Percentiles rank a stretch among this genome's conserved stretches.
Evolutionary conservation across 768 basidiomycete species (phyloP).

Genomic region (Lactarius sp.): DNA sequence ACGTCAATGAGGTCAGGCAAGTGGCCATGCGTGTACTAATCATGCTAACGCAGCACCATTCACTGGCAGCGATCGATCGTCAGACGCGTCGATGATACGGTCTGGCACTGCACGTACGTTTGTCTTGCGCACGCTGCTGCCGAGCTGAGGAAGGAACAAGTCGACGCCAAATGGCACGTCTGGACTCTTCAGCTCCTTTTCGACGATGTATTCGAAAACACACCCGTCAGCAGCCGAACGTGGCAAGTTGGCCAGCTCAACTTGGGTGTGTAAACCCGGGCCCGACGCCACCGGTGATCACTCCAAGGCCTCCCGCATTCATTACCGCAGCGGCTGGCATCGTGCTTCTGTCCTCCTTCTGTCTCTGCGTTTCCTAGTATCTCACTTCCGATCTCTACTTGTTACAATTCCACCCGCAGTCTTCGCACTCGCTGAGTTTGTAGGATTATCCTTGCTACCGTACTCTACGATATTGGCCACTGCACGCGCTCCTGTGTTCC

Average conservation of each 20-base stretch:
- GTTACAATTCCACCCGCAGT: too few relatives aligned
- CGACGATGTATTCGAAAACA: slow-evolving; percentile 37
- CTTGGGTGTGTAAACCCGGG: slow-evolving; percentile 80
- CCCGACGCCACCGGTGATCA: slow-evolving; percentile 90
- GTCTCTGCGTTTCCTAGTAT: too few relatives aligned
- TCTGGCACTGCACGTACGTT: slow-evolving; percentile 46
- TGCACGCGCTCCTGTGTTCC: too few relatives aligned
- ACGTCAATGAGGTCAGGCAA: slow-evolving; percentile 80
- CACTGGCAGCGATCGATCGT: too few relatives aligned
- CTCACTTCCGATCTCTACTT: too few relatives aligned
- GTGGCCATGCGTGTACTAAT: slow-evolving; percentile 85
- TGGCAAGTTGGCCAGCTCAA: slow-evolving; percentile 43
- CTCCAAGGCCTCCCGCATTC: slow-evolving; percentile 89
- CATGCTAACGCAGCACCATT: slow-evolving; percentile 43
- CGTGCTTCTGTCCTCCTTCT: too few relatives aligned
- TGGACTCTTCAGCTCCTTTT: slow-evolving; percentile 70
- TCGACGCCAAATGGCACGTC: slow-evolving; percentile 89
- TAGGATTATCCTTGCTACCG: too few relatives aligned
- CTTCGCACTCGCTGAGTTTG: too few relatives aligned
- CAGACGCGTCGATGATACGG: too few relatives aligned
- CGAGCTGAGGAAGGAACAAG: slow-evolving; percentile 81
- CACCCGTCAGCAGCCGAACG: slow-evolving; percentile 49
- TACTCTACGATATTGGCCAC: too few relatives aligned
- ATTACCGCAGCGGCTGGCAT: slow-evolving; percentile 84
- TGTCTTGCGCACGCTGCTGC: slow-evolving; percentile 84